These are phyloP conservation scores for Neonectria sp. DNA, from an alignment of 2,329 filamentous ascomycete genomes.

Conservation along the genomic window DNA sequence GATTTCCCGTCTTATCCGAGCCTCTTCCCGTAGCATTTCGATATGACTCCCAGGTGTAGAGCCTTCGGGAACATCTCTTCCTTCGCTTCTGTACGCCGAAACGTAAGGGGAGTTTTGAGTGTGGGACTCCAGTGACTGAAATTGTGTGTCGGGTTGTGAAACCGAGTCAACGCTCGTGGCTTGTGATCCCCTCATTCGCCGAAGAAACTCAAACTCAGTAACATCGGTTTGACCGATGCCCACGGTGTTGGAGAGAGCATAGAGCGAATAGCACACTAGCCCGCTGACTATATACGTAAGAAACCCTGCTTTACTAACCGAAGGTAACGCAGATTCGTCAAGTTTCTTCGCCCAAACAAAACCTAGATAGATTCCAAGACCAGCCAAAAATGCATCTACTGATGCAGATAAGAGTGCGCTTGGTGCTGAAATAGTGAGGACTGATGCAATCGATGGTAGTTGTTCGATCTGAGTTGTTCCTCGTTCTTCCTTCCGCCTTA, in stretches of 20 bases:
- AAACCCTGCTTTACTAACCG: background rate
- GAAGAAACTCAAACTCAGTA: no score
- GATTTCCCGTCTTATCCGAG: no score
- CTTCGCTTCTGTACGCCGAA: no score
- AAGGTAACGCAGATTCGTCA: background rate
- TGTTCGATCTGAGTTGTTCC: rapidly evolving
- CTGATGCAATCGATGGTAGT: background rate
- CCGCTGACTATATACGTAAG: background rate
- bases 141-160: no score
- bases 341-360: background rate
- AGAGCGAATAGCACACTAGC: background rate
- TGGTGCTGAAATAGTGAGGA: background rate
- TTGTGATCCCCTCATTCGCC: no score
- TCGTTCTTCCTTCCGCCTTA: background rate
- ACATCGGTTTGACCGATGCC: no score
- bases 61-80: no score
- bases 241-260: background rate
- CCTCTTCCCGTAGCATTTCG: no score
- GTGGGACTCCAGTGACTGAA: no score
- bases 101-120: no score
- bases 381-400: background rate
- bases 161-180: no score
- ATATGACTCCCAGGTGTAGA: no score
- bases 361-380: background rate
- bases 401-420: background rate